These are phyloP conservation scores for Grosmannia penicillata DNA, from an alignment of 2,329 filamentous ascomycete genomes.

Conservation along the genomic window DNA sequence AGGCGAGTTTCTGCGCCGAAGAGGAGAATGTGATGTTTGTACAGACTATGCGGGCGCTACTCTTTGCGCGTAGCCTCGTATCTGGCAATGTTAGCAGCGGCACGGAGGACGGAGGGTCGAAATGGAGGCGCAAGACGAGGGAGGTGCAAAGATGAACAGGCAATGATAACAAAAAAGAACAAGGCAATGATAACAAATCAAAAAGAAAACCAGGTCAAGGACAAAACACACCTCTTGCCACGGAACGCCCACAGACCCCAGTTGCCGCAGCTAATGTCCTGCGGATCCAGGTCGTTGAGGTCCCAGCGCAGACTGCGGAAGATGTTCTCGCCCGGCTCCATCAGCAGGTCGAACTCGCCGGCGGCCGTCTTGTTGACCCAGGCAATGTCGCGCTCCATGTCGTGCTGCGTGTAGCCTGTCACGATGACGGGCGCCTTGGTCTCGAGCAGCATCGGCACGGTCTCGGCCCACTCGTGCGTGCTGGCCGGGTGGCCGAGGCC, in stretches of 20 bases:
- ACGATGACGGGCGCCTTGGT: conserved; percentile 91
- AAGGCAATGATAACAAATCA: not conserved
- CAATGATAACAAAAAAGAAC: not conserved
- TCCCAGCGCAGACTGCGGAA: conserved; percentile 96
- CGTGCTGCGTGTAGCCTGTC: conserved; percentile 90
- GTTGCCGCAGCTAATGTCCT: conserved; percentile 89
- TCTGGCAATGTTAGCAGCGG: conserved; percentile 1
- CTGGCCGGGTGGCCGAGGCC: conserved; percentile 88
- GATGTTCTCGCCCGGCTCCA: conserved; percentile 84
- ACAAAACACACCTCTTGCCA: conserved; percentile 69
- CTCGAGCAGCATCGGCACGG: conserved; percentile 75
- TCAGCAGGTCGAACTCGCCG: conserved; percentile 81
- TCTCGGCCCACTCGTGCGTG: conserved; percentile 87
- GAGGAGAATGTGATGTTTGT: too few species aligned
- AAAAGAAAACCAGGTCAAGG: not conserved
- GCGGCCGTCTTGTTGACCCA: conserved; percentile 77
- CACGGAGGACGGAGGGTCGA: too few species aligned
- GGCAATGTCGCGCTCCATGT: conserved; percentile 83
- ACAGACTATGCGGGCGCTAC: too few species aligned
- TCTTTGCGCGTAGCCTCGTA: conserved; percentile 12
- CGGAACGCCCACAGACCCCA: conserved; percentile 97
- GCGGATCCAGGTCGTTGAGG: conserved; percentile 85
- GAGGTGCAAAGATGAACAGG: not conserved
- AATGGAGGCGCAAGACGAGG: not conserved
- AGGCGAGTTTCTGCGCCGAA: too few species aligned